These are phyloP conservation scores for Rubroshorea leprosula DNA, from an alignment of 345 rosid genomes.

Conservation along the genomic window DNA sequence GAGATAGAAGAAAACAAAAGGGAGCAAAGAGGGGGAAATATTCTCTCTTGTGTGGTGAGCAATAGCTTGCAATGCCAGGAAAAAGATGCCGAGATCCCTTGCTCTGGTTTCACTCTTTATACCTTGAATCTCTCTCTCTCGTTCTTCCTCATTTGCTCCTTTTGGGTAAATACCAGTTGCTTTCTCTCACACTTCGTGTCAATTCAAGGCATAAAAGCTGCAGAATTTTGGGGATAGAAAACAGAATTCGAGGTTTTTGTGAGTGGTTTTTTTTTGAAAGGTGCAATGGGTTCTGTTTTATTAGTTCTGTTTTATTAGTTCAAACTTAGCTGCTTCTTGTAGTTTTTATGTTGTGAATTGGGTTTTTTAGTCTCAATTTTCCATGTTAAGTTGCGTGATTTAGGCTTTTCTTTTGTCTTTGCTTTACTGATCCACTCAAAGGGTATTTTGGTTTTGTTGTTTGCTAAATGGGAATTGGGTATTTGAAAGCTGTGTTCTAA, in stretches of 20 bases:
- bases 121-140: too few relatives aligned
- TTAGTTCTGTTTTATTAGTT: too few relatives aligned
- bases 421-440: slow-evolving; percentile 21
- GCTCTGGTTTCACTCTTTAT: too few relatives aligned
- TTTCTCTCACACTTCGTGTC: too few relatives aligned
- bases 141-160: too few relatives aligned
- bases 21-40: slow-evolving; percentile 14
- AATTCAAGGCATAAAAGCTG: too few relatives aligned
- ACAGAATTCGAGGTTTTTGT: too few relatives aligned
- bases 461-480: slow-evolving; percentile 10
- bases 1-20: slow-evolving; percentile 30
- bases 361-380: not conserved
- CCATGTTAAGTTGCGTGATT: not conserved
- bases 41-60: slow-evolving; percentile 33
- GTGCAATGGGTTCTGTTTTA: slow-evolving; percentile 26
- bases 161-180: too few relatives aligned
- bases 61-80: slow-evolving; percentile 33
- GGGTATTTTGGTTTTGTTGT: not conserved
- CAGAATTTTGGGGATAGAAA: too few relatives aligned
- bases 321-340: slow-evolving; percentile 6
- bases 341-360: not conserved
- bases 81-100: slow-evolving; percentile 48
- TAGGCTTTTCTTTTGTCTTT: too few relatives aligned
- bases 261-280: too few relatives aligned
- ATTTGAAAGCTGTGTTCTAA: slow-evolving; percentile 6